Evolutionary conservation across 345 rosid species (phyloP).

Genomic region (Passiflora organensis): DNA sequence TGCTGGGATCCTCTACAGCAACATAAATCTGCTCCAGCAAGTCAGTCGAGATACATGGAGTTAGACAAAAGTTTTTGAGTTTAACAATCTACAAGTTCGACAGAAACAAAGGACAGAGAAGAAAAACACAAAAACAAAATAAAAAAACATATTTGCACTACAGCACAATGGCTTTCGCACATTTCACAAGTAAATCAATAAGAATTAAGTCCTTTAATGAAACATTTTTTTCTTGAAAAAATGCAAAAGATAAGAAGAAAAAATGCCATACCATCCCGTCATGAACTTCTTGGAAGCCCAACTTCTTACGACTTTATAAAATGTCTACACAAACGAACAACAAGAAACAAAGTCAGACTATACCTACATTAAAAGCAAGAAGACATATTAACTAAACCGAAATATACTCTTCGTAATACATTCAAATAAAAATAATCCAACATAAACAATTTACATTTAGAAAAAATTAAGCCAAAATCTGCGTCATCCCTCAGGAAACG

Average conservation of each 20-base stretch:
- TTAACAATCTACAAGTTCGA: too few species aligned
- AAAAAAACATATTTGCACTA: too few species aligned
- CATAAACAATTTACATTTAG: background rate
- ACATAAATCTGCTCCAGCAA: too few species aligned
- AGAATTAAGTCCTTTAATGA: too few species aligned
- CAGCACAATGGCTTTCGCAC: too few species aligned
- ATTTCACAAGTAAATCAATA: too few species aligned
- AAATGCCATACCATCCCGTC: conserved; percentile 76
- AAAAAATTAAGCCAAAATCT: background rate
- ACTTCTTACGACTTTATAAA: conserved; percentile 83
- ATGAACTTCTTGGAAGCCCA: conserved; percentile 99
- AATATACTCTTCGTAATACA: too few species aligned
- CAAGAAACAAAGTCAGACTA: conserved; percentile 11
- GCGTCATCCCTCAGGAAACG: background rate
- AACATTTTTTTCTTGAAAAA: background rate
- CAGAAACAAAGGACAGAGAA: too few species aligned
- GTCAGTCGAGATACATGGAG: too few species aligned
- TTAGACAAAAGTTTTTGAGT: too few species aligned
- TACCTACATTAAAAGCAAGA: background rate
- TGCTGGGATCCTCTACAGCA: too few species aligned
- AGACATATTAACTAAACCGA: background rate
- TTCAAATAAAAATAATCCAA: background rate
- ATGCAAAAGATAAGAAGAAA: conserved; percentile 9
- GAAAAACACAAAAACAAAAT: too few species aligned
- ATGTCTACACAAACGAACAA: conserved; percentile 47